phyloP scores from a whole-genome alignment of 495 filamentous ascomycete genomes.

The Evernia prunastri region DNA sequence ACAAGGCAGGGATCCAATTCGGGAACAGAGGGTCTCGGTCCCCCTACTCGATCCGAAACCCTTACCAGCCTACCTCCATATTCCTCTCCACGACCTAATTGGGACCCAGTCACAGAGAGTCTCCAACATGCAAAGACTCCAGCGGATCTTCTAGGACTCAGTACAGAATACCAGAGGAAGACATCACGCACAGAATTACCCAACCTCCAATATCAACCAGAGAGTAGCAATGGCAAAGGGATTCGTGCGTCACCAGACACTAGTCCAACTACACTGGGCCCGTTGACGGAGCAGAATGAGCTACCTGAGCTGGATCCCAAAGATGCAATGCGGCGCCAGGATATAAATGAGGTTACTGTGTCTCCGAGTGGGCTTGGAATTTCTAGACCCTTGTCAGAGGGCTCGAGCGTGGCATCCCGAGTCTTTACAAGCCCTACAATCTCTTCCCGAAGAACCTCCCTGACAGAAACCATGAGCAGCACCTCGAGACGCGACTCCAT shows the following conservation, averaged over 20 bases:
- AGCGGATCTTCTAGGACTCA: conserved; percentile 5
- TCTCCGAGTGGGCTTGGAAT: conserved; percentile 7
- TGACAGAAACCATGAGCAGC: conserved; percentile 1
- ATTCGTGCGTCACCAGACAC: conserved; percentile 5
- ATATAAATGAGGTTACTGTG: conserved; percentile 7
- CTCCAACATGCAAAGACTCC: conserved; percentile 11
- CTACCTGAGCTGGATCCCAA: background rate
- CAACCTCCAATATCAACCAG: background rate
- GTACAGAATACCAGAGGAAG: background rate
- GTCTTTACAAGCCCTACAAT: conserved; percentile 10
- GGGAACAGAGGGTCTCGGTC: background rate
- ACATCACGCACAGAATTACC: background rate
- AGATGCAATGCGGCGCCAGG: background rate
- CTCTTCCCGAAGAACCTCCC: conserved; percentile 8
- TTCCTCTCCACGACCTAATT: background rate
- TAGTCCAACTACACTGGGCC: conserved; percentile 4
- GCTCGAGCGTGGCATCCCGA: conserved; percentile 5
- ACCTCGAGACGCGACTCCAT: conserved; percentile 9
- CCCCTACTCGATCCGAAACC: conserved; percentile 14
- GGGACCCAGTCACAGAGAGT: background rate
- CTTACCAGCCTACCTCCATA: conserved; percentile 16
- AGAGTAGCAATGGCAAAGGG: background rate
- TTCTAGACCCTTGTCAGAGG: conserved; percentile 1
- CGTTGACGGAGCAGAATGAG: conserved; percentile 1
- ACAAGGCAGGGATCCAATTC: conserved; percentile 6